A percentile compares a stretch with the other conserved stretches of the same genome.
phyloP scores from a whole-genome alignment of 2,329 filamentous ascomycete species.

The Colletotrichum caudatum region DNA sequence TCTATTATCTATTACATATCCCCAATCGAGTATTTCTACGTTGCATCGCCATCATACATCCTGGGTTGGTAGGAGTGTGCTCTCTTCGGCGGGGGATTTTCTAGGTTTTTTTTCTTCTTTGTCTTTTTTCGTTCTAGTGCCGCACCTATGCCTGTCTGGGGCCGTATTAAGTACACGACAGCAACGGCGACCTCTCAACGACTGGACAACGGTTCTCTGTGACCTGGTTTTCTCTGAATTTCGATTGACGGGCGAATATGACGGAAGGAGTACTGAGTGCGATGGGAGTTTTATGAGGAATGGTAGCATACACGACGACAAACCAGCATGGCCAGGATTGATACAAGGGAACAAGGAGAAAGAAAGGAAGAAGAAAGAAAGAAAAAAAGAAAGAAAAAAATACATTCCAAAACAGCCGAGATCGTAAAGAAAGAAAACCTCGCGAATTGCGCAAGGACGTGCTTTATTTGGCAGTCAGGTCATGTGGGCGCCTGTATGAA shows the following conservation, averaged over 20 bases:
- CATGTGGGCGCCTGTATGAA: neutral
- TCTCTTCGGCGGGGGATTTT: neutral
- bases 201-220: constrained; percentile 12
- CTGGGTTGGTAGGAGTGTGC: constrained; percentile 32
- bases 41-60: constrained; percentile 37
- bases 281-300: constrained; percentile 16
- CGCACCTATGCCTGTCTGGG: neutral
- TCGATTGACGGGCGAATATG: neutral
- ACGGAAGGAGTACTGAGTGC: neutral
- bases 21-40: constrained; percentile 40
- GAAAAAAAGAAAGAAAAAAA: neutral
- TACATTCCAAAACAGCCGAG: neutral
- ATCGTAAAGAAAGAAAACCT: neutral
- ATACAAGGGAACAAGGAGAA: neutral
- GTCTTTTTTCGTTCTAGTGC: neutral
- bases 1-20: constrained; percentile 37
- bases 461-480: no score
- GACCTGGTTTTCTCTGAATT: constrained; percentile 4
- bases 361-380: neutral
- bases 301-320: constrained; percentile 12
- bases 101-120: neutral
- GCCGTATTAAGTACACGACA: constrained; percentile 28
- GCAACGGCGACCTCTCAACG: constrained; percentile 9
- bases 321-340: neutral
- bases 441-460: no score